These are phyloP conservation scores for Gliomastix tumulicola DNA, from an alignment of 2,329 filamentous ascomycete genomes.

Conservation along the genomic window DNA sequence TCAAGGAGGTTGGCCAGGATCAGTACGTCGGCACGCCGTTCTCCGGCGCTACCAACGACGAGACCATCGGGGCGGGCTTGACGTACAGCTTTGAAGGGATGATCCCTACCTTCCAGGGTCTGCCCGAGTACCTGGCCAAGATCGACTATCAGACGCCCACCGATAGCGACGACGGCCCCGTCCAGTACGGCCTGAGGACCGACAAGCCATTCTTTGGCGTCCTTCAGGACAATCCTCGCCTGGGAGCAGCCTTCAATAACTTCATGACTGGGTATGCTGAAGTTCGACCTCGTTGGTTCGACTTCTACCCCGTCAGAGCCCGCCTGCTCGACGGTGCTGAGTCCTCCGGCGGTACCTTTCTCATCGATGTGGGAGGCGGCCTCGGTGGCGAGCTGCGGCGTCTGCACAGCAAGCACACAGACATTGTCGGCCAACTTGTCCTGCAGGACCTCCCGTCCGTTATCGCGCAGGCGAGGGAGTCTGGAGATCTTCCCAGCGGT, in stretches of 20 bases:
- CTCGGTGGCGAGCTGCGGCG: conserved; percentile 24
- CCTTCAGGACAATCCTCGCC: conserved; percentile 15
- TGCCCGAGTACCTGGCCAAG: conserved; percentile 22
- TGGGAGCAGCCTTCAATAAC: conserved; percentile 25
- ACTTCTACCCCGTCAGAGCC: conserved; percentile 25
- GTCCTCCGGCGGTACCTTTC: conserved; percentile 6
- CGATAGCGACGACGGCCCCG: conserved; percentile 3
- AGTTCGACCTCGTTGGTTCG: conserved; percentile 24
- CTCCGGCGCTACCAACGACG: conserved; percentile 2
- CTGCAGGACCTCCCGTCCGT: conserved; percentile 40
- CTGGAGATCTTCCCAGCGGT: background rate
- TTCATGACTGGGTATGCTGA: conserved; percentile 25
- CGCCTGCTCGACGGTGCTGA: conserved; percentile 15
- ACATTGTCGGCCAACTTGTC: conserved; percentile 30
- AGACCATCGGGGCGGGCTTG: conserved; percentile 6
- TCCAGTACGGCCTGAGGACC: conserved; percentile 21
- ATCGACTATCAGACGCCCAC: conserved; percentile 21
- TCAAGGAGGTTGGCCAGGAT: background rate
- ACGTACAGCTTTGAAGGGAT: conserved; percentile 11
- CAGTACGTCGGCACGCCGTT: background rate
- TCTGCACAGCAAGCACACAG: conserved; percentile 23
- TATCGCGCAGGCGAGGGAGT: conserved; percentile 10
- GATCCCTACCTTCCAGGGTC: conserved; percentile 13
- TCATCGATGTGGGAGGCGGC: conserved; percentile 27
- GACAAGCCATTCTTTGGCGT: conserved; percentile 23